Conservation (phyloP, 805 yeast genomes). For the Starmera amethionina region DNA sequence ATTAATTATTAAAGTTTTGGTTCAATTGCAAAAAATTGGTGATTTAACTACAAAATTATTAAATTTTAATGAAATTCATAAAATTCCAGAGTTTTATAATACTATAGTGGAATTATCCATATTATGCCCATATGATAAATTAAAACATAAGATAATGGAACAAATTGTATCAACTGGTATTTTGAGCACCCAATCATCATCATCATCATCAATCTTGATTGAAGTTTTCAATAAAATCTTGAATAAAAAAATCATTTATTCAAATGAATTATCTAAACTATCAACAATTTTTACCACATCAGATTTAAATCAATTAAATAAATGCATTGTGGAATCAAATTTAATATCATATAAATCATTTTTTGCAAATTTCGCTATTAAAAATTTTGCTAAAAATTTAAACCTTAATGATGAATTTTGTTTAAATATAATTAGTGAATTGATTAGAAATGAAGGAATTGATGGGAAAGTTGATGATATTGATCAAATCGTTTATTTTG, state of each 20-base stretch:
- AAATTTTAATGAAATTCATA: too few relatives aligned
- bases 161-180: too few relatives aligned
- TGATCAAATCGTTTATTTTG: conserved; percentile 9
- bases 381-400: conserved; percentile 7
- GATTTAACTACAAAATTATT: too few relatives aligned
- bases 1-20: too few relatives aligned
- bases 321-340: conserved; percentile 11
- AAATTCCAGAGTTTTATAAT: too few relatives aligned
- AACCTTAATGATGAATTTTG: conserved; percentile 2
- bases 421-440: conserved; percentile 6
- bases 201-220: too few relatives aligned
- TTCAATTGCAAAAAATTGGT: too few relatives aligned
- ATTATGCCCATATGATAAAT: too few relatives aligned
- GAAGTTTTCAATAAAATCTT: conserved; percentile 9
- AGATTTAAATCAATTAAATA: conserved; percentile 1
- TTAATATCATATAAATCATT: conserved; percentile 7
- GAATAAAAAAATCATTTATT: conserved; percentile 7
- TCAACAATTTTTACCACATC: conserved; percentile 1
- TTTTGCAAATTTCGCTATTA: conserved; percentile 8
- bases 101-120: too few relatives aligned
- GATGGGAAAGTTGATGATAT: conserved; percentile 17
- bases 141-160: too few relatives aligned
- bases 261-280: conserved; percentile 5
- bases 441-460: conserved; percentile 9
- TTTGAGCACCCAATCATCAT: too few relatives aligned